Conservation (phyloP, 2,329 filamentous ascomycete genomes). For the Cytospora schulzeri region DNA sequence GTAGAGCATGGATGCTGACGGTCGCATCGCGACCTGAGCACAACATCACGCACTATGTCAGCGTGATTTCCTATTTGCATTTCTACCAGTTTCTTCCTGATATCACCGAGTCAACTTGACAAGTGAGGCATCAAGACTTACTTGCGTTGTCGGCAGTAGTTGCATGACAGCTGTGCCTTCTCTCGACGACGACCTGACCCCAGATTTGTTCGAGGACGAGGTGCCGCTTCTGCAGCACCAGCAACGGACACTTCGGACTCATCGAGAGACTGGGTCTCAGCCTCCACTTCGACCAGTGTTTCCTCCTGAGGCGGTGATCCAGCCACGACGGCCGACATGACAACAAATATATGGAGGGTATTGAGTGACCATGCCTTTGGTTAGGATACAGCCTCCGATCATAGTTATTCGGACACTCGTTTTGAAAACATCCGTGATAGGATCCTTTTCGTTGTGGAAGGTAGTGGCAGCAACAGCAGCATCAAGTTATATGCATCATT, state of each 20-base stretch:
- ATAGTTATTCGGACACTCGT: too few relatives aligned
- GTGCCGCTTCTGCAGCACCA: not conserved
- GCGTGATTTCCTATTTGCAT: constrained; percentile 1
- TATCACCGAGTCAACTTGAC: too few relatives aligned
- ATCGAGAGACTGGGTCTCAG: too few relatives aligned
- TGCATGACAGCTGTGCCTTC: constrained; percentile 38
- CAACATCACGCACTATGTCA: constrained; percentile 8
- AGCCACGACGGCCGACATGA: not conserved
- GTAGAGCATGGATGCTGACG: constrained; percentile 31
- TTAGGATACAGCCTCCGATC: too few relatives aligned
- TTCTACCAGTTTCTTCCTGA: too few relatives aligned
- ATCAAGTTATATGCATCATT: too few relatives aligned
- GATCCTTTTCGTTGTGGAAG: too few relatives aligned
- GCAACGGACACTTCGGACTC: not conserved
- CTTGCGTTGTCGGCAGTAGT: constrained; percentile 36
- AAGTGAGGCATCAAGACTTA: constrained; percentile 31
- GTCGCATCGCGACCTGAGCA: constrained; percentile 32
- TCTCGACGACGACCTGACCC: constrained; percentile 24
- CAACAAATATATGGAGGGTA: too few relatives aligned
- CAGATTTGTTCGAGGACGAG: not conserved
- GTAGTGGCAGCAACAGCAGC: too few relatives aligned
- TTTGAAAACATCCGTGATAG: too few relatives aligned
- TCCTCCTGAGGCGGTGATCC: not conserved
- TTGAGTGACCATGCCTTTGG: too few relatives aligned
- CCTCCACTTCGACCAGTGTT: too few relatives aligned